These are phyloP conservation scores for Dactylonectria macrodidyma DNA, from an alignment of 2,329 filamentous ascomycete genomes.

Conservation along the genomic window DNA sequence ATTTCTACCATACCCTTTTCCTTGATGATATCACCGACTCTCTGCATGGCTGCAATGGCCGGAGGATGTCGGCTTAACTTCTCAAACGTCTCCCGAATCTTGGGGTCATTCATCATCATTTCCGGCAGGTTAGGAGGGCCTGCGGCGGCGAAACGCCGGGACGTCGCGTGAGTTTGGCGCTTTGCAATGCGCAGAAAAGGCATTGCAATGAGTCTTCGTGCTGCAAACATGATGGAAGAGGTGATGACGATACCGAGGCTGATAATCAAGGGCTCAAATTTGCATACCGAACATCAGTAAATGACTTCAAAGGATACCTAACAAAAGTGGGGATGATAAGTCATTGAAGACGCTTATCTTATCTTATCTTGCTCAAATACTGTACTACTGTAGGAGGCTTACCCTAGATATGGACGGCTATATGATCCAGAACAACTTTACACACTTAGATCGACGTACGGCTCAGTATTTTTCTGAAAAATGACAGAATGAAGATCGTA, in stretches of 20 bases:
- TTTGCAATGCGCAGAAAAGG: conserved; percentile 30
- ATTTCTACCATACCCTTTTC: conserved; percentile 28
- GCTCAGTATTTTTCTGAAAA: no score
- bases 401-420: no score
- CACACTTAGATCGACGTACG: no score
- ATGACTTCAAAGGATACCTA: no score
- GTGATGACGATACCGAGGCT: conserved; percentile 1
- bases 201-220: conserved; percentile 29
- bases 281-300: no score
- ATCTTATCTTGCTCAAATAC: no score
- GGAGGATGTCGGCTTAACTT: conserved; percentile 41
- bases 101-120: conserved; percentile 42
- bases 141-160: conserved; percentile 31
- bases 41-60: conserved; percentile 39
- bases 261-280: no score
- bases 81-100: conserved; percentile 39
- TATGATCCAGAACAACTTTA: no score
- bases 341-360: no score
- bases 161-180: conserved; percentile 35
- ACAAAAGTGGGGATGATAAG: no score
- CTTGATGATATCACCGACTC: conserved; percentile 37
- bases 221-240: conserved; percentile 33
- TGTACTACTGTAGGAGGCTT: no score
- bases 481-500: no score
- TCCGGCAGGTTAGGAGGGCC: conserved; percentile 39